Evolutionary conservation across 352 stramenopile genomes (phyloP), one percentile per base, ranked within the genome.

Genomic region (Pythium periplocum): DNA sequence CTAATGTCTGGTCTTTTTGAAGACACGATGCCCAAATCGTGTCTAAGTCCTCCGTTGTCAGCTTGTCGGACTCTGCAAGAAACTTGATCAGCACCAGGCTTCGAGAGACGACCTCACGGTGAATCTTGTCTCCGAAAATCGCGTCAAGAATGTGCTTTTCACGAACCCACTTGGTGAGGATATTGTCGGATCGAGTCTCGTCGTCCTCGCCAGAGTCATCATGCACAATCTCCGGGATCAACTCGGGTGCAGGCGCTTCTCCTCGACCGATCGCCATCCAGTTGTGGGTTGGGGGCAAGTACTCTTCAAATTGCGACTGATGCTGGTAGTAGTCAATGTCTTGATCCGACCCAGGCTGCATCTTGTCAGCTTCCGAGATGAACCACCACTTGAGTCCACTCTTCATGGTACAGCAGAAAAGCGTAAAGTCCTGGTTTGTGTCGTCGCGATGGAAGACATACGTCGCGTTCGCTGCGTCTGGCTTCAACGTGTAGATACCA

Each of bases 261-360:
- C 86, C 86, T 62, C 86, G 88, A 6, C 78, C 75, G 17, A 80
- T 91, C 4, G 80, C 68, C 26, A 96, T 67, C 96, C 96, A 99
- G 49, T 96, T 93, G 33, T 70, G 65, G 31, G 68, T 73, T 6
- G 93, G 92, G 4, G 97, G 97, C 35, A 98, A 60, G 12, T 75
- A 87, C 58, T 98, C 93, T 68, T 99, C 94, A 49, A 95, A 80
- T 54, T 88, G 76, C 2, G 91, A 98, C 66, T 98, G 96, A 59
- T 99, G 94, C 66, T 99, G 95, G 68, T 99, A 99, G 68, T 99
- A 99, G 68, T 99, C 96, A 59, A 98, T 95, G 71, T 99, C 97
- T 61, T 98, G 95, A 64, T 99, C 96, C 5, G 97, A 98, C 32
- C 97, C 97, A 36, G 96, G 96, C 57, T 98, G 90, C 64, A 97